Evolutionary conservation across 176 grass and related monocot species (phyloP).

Genomic region (Carex myosuroides): DNA sequence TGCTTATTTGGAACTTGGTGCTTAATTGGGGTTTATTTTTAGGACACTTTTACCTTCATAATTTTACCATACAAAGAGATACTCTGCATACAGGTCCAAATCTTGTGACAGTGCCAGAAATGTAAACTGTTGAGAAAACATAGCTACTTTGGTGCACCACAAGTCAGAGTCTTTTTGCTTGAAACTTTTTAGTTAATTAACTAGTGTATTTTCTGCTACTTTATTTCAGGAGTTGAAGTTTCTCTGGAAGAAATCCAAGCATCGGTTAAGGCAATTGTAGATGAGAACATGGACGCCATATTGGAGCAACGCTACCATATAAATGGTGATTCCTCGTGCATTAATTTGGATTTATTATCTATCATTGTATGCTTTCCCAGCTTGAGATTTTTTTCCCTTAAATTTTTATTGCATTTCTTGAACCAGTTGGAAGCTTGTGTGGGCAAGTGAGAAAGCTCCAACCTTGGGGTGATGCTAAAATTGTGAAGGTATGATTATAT

Average conservation of each 20-base stretch:
- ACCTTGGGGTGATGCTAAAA: conserved; percentile 94
- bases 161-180: neutral
- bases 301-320: conserved; percentile 87
- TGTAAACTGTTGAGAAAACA: neutral
- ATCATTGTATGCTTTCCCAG: conserved; percentile 11
- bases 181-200: conserved; percentile 5
- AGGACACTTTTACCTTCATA: neutral
- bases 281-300: conserved; percentile 85
- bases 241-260: conserved; percentile 82
- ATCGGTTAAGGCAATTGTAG: conserved; percentile 47
- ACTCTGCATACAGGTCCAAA: neutral
- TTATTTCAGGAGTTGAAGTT: conserved; percentile 67
- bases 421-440: conserved; percentile 73
- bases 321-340: conserved; percentile 45
- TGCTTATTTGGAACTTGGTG: neutral
- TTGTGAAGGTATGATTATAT: conserved; percentile 48
- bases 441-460: conserved; percentile 82
- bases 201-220: conserved; percentile 18
- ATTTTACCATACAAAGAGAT: neutral
- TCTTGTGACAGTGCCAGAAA: neutral
- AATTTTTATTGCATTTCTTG: conserved; percentile 23
- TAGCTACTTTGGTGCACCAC: neutral
- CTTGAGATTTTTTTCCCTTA: neutral
- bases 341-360: neutral
- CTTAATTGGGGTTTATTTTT: neutral